Base-by-base conservation (phyloP, 257 asterid species). In the Coffea eugenioides region DNA sequence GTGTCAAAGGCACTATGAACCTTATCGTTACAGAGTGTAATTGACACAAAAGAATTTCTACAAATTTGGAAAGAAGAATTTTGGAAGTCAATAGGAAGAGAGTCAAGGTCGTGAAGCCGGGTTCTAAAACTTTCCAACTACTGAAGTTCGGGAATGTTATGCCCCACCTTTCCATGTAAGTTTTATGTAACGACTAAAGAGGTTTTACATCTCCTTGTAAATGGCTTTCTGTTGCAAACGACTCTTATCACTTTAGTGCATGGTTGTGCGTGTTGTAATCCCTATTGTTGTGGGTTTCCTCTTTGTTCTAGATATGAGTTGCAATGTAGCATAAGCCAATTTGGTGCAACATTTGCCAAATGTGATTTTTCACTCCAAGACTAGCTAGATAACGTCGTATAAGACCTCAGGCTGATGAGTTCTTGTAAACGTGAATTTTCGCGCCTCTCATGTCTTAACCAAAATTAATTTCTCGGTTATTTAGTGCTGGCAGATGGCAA, bases 91-190 rank as follows among this genome's bases (percentile, higher is more conserved):
- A 95, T 70, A 88, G 88, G 82, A 95, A 95, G 82, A 84, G 98
- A 81, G 84, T 92, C 52, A 95, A 95, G 86, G 99, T 93, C 67
- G 92, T 93, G 76, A 95, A 93, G 81, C 99, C 98, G 18, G 99
- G 97, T 74, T 93, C 99, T 65, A 95, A 93, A 85, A 95, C 98
- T 21, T 93, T 81, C 97, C 98, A 8, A 67, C 95, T 9, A 92
- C 97, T 59, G 98, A 95, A 88, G 89, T 95, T 80, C 97, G 98
- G 15, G 99, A 98, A 83, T 89, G 83, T 80, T 95, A 93, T 74
- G 79, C 96, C 77, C 99, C 97, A 65, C 99, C 99, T 9, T 95
- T 95, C 90, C 99, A 93, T 83, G 99, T 95, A 90, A 31, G 93
- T 79, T 59, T 83, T 56, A 16, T 56, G 16, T 78, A 2, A 36